Conservation (phyloP, 1,284 basidiomycete species). For the Pascua sp. region DNA sequence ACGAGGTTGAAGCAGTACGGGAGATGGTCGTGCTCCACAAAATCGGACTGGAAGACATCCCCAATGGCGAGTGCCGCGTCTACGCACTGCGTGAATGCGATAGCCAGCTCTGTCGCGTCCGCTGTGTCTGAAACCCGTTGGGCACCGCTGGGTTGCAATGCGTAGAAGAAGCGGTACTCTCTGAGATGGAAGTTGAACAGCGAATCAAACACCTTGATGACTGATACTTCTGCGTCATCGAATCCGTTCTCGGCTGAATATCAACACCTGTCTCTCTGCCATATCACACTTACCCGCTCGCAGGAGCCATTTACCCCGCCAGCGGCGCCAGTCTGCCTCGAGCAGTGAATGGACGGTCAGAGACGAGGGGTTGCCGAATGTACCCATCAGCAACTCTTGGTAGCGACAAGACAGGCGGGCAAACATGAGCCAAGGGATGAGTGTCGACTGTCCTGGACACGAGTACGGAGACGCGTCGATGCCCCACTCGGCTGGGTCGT, state of each 20-base stretch:
- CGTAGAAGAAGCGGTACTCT: constrained; percentile 13
- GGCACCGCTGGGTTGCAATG: background rate
- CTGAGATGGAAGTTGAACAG: constrained; percentile 17
- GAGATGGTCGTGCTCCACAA: constrained; percentile 12
- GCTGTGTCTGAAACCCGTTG: constrained; percentile 2
- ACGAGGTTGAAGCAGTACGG: constrained; percentile 14
- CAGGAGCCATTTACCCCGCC: no score
- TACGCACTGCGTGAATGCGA: constrained; percentile 11
- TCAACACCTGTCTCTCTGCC: no score
- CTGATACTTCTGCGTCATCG: background rate
- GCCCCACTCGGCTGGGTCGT: no score
- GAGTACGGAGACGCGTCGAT: no score
- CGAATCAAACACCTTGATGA: constrained; percentile 1
- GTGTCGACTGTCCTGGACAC: no score
- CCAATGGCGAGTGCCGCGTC: constrained; percentile 13
- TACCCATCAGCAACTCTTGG: no score
- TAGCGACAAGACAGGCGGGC: no score
- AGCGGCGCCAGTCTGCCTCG: no score
- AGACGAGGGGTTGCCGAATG: no score
- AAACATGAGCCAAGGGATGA: no score
- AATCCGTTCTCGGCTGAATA: background rate
- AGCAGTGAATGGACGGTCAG: no score
- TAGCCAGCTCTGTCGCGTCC: background rate
- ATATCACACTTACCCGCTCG: no score
- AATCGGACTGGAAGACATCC: constrained; percentile 13